Evolutionary conservation across 169 alveolate species (phyloP), one percentile per base, ranked within the genome.

Genomic region (Eimeria brunetti): DNA sequence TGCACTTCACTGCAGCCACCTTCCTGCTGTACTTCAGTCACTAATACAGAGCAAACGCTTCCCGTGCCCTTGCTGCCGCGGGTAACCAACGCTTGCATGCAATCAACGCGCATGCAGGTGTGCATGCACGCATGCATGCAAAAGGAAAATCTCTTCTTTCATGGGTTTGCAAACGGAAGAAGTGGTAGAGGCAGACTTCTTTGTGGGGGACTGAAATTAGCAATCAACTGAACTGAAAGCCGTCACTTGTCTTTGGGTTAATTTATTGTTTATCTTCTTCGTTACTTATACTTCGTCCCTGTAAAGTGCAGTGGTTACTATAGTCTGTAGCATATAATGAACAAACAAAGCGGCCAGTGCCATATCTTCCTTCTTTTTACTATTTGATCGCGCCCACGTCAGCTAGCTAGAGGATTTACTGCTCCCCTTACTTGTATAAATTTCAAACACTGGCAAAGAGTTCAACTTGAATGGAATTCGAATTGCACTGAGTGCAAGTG

Each of bases 61-160:
- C 60, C 51, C 36, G 58, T 22, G 58, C 24, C 14, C 73, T 46
- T 49, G 49, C 49, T 41, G 44, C 16, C 7, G 38, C 49, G n/a
- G 49, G 58, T 51, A n/a, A 16, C 58, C 64, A 41, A 22, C n/a
- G 89, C 89, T n/a, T 80, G 89, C 73, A 80, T 80, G n/a, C n/a
- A n/a, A n/a, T n/a, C n/a, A n/a, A n/a, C n/a, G n/a, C n/a, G 89
- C 67, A 73, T 73, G 51, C 84, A 73, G 4, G 84, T 53, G 12
- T 69, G 81, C 81, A 69, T 69, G 44, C 80, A 36, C 22, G 67
- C 85, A 44, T 38, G 85, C 71, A 41, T 46, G 44, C 33, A 7
- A 11, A 41, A 46, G 64, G 64, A 60, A 46, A 16, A 24, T 46
- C 38, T 58, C 51, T 58, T 73, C 64, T n/a, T n/a, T 16, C 51